A percentile compares a stretch with the other conserved stretches of the same genome.
These are phyloP conservation scores for Colletotrichum zoysiae DNA, from an alignment of 2,329 filamentous ascomycete genomes.

Conservation along the genomic window DNA sequence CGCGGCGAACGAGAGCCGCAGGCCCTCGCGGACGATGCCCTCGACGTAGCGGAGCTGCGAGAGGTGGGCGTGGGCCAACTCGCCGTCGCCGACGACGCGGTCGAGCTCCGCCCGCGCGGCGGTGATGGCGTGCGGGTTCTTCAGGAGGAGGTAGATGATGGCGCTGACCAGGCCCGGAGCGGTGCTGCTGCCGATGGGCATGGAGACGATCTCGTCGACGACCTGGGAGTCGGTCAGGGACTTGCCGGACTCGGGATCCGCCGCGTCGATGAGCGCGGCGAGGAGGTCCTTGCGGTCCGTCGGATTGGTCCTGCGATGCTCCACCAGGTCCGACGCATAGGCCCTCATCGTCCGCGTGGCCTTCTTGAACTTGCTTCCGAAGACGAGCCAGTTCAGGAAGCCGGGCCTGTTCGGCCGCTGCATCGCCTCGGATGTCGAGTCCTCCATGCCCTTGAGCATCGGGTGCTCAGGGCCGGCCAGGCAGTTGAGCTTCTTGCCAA, in stretches of 20 bases:
- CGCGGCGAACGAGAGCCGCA: constrained; percentile 67
- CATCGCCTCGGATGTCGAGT: constrained; percentile 67
- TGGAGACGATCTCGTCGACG: constrained; percentile 76
- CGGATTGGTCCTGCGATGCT: constrained; percentile 65
- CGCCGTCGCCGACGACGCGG: constrained; percentile 59
- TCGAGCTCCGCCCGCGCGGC: constrained; percentile 68
- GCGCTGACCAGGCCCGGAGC: constrained; percentile 60
- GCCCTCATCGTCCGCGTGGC: constrained; percentile 66
- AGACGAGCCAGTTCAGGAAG: constrained; percentile 65
- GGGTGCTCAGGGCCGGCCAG: constrained; percentile 61
- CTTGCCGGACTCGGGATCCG: constrained; percentile 72
- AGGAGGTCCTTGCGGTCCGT: constrained; percentile 71
- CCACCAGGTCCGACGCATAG: constrained; percentile 68
- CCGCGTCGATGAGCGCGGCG: constrained; percentile 68
- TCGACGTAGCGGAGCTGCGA: constrained; percentile 65
- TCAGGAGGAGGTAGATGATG: constrained; percentile 63
- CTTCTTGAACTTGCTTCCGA: constrained; percentile 65
- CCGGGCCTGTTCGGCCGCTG: constrained; percentile 65
- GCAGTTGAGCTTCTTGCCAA: constrained; percentile 62
- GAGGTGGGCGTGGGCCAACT: constrained; percentile 62
- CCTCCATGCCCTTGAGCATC: constrained; percentile 66
- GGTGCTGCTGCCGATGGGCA: constrained; percentile 70
- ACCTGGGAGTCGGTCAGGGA: constrained; percentile 70
- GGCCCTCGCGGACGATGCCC: constrained; percentile 65
- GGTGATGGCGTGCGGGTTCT: constrained; percentile 62